Evolutionary conservation across 2,329 filamentous ascomycete species (phyloP).

Genomic region (Pseudocercospora fuligena): DNA sequence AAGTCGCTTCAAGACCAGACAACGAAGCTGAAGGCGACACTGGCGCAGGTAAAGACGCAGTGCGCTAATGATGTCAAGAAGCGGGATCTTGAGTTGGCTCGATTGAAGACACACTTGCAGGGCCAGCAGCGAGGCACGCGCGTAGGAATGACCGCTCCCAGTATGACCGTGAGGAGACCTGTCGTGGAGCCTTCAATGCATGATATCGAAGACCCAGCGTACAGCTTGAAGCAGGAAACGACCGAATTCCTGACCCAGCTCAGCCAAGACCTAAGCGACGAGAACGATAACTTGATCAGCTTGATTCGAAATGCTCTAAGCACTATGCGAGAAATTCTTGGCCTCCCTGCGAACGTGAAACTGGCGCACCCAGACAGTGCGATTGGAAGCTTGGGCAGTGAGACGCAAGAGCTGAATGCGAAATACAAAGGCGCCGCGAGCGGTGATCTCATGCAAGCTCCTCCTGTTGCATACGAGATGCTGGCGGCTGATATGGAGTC

Average conservation of each 20-base stretch:
- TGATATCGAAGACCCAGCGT: conserved; percentile 59
- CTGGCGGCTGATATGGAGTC: conserved; percentile 74
- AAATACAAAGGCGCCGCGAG: conserved; percentile 25
- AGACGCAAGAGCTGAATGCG: conserved; percentile 25
- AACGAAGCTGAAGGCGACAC: conserved; percentile 74
- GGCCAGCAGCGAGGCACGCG: conserved; percentile 62
- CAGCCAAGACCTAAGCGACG: conserved; percentile 82
- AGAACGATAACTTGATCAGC: conserved; percentile 81
- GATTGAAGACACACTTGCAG: conserved; percentile 82
- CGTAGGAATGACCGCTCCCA: conserved; percentile 51
- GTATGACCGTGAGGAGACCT: conserved; percentile 55
- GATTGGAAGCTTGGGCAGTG: conserved; percentile 37
- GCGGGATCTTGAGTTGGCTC: conserved; percentile 85
- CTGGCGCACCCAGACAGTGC: conserved; percentile 38
- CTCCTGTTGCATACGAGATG: conserved; percentile 68
- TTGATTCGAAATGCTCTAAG: conserved; percentile 73
- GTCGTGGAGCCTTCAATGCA: conserved; percentile 51
- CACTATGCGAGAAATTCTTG: conserved; percentile 69
- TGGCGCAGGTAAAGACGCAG: conserved; percentile 81
- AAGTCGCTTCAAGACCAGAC: conserved; percentile 81
- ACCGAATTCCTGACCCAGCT: conserved; percentile 88
- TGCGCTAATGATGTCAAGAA: conserved; percentile 92
- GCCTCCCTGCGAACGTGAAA: conserved; percentile 49
- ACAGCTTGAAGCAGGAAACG: conserved; percentile 82
- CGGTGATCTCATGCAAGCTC: conserved; percentile 45